Evolutionary conservation across 2,329 filamentous ascomycete genomes (phyloP).

Genomic region (Colletotrichum spaethianum): DNA sequence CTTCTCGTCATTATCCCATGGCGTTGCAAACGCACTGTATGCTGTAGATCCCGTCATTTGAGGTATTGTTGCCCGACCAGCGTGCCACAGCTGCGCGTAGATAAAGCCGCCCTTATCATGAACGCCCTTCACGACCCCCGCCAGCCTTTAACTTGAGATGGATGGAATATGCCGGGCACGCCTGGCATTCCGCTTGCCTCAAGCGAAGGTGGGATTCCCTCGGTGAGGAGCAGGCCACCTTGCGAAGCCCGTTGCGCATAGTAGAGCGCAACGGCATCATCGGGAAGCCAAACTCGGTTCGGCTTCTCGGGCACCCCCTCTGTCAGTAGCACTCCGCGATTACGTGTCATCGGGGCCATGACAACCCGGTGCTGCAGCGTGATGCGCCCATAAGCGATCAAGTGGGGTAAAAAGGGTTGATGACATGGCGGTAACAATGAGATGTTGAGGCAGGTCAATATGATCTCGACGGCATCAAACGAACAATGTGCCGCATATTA

Average conservation of each 20-base stretch:
- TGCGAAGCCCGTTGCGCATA: slow-evolving; percentile 50
- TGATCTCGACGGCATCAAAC: not conserved
- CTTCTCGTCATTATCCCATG: slow-evolving; percentile 43
- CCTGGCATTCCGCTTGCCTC: slow-evolving; percentile 52
- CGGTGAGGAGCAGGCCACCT: slow-evolving; percentile 66
- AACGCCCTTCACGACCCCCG: slow-evolving; percentile 69
- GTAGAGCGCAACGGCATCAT: slow-evolving; percentile 39
- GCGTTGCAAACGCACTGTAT: slow-evolving; percentile 36
- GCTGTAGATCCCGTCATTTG: slow-evolving; percentile 39
- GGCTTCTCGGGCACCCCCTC: not conserved
- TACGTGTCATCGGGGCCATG: slow-evolving; percentile 42
- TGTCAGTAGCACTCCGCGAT: slow-evolving; percentile 34
- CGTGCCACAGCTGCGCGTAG: slow-evolving; percentile 72
- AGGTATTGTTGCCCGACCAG: slow-evolving; percentile 61
- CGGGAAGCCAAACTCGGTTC: slow-evolving; percentile 23
- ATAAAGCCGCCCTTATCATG: slow-evolving; percentile 72
- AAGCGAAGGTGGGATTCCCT: slow-evolving; percentile 61
- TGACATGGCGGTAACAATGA: not conserved
- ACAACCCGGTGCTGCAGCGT: slow-evolving; percentile 40
- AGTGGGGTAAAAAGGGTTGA: not conserved
- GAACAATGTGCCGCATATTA: not conserved
- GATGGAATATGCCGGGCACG: slow-evolving; percentile 69
- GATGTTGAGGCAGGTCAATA: not conserved
- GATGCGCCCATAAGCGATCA: slow-evolving; percentile 25
- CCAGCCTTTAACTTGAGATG: slow-evolving; percentile 69